Conservation (phyloP, 1,284 basidiomycete species). For the Rhodotorula glutinis region DNA sequence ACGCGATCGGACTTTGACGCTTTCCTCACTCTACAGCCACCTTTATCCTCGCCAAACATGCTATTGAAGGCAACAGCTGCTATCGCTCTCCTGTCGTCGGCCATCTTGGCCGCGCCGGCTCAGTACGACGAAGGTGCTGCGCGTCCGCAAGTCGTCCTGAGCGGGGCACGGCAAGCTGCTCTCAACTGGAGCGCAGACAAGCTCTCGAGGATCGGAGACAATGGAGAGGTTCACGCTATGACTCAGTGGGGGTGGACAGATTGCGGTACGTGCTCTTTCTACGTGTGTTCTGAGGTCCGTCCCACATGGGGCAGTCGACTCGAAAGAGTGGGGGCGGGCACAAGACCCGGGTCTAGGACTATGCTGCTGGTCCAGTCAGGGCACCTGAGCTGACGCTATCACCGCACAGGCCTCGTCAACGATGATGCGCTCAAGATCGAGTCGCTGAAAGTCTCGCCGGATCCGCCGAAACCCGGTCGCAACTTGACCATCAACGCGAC, state of each 20-base stretch:
- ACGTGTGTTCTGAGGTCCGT: background rate
- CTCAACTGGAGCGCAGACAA: slow-evolving; percentile 35
- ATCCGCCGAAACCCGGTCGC: slow-evolving; percentile 77
- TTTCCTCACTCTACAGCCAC: background rate
- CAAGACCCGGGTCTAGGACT: background rate
- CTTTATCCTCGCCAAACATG: slow-evolving; percentile 53
- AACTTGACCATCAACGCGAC: slow-evolving; percentile 75
- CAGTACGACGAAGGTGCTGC: background rate
- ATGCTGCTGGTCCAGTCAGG: background rate
- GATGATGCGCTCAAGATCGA: slow-evolving; percentile 54
- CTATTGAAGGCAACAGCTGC: background rate
- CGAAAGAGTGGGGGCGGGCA: background rate
- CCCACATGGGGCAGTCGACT: background rate
- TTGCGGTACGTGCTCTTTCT: slow-evolving; percentile 41
- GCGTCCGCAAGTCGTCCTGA: slow-evolving; percentile 4
- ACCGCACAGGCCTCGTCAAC: background rate
- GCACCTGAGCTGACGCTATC: background rate
- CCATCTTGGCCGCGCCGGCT: background rate
- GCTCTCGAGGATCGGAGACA: slow-evolving; percentile 29
- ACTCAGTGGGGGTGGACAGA: slow-evolving; percentile 43
- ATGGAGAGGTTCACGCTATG: slow-evolving; percentile 25
- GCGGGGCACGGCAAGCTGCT: slow-evolving; percentile 8
- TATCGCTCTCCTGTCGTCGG: background rate
- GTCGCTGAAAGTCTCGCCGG: slow-evolving; percentile 66
- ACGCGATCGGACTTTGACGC: background rate